These are phyloP conservation scores for Chlamydomonas asymmetrica DNA, from an alignment of 139 green algal genomes.

Conservation along the genomic window DNA sequence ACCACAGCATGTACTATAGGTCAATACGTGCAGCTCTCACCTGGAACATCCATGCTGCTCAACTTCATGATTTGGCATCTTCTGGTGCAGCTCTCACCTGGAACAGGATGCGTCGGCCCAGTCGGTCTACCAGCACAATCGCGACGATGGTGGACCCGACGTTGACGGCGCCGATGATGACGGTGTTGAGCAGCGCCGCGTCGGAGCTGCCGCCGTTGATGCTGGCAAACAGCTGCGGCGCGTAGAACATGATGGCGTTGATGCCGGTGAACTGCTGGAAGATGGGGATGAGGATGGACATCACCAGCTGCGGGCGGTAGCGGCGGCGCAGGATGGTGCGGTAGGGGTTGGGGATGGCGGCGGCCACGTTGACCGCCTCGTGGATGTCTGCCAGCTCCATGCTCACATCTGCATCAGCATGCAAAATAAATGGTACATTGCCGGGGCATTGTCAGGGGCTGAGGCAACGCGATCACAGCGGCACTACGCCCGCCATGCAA, in stretches of 20 bases:
- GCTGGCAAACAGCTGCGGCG: constrained; percentile 39
- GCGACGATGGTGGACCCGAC: constrained; percentile 32
- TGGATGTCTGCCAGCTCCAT: constrained; percentile 50
- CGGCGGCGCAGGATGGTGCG: constrained; percentile 36
- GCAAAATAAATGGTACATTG: too few relatives aligned
- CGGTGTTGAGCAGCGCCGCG: constrained; percentile 23
- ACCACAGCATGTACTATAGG: too few relatives aligned
- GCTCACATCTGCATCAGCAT: constrained; percentile 31
- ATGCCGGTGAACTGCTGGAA: constrained; percentile 71
- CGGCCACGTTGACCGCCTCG: constrained; percentile 23
- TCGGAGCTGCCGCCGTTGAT: too few relatives aligned
- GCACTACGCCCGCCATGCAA: neutral
- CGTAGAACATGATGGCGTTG: constrained; percentile 46
- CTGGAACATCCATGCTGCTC: too few relatives aligned
- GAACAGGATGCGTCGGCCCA: constrained; percentile 43
- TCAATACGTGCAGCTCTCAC: too few relatives aligned
- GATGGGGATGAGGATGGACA: constrained; percentile 44
- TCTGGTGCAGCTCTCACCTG: too few relatives aligned
- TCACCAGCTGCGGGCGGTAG: constrained; percentile 61
- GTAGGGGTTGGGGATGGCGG: constrained; percentile 26
- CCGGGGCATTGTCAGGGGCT: too few relatives aligned
- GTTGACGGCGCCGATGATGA: constrained; percentile 46
- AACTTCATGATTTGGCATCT: too few relatives aligned
- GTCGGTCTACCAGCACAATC: constrained; percentile 19
- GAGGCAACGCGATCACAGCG: neutral